These are phyloP conservation scores for Tetraselmis chui DNA, from an alignment of 139 green algal species.

Conservation along the genomic window DNA sequence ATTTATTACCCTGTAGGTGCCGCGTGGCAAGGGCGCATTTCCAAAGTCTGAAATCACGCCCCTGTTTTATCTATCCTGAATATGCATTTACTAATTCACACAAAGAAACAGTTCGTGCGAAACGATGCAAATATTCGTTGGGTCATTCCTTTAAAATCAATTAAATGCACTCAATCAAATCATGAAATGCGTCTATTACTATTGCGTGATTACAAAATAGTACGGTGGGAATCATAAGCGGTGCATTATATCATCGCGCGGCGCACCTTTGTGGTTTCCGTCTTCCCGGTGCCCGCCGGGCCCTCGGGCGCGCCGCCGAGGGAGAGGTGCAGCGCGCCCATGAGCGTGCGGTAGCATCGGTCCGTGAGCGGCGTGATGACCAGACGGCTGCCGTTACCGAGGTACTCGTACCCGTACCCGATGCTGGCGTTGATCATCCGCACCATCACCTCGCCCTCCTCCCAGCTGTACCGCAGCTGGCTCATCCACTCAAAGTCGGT, in stretches of 20 bases:
- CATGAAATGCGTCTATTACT: too few relatives aligned
- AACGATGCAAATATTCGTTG: too few relatives aligned
- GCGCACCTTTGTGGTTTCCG: slow-evolving; percentile 55
- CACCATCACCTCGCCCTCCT: slow-evolving; percentile 55
- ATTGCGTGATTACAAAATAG: too few relatives aligned
- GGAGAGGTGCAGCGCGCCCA: slow-evolving; percentile 75
- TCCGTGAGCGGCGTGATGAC: slow-evolving; percentile 86
- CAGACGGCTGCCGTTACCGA: slow-evolving; percentile 64
- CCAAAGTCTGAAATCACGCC: too few relatives aligned
- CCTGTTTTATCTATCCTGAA: too few relatives aligned
- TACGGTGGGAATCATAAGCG: too few relatives aligned
- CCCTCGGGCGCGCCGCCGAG: slow-evolving; percentile 68
- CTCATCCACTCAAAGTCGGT: slow-evolving; percentile 70
- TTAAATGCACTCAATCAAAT: too few relatives aligned
- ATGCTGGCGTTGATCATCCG: slow-evolving; percentile 67
- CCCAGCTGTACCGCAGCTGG: slow-evolving; percentile 73
- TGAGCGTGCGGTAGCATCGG: slow-evolving; percentile 51
- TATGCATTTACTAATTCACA: too few relatives aligned
- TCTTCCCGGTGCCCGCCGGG: slow-evolving; percentile 57
- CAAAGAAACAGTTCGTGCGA: too few relatives aligned
- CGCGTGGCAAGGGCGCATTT: too few relatives aligned
- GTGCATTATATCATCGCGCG: slow-evolving; percentile 8
- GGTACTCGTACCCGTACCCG: slow-evolving; percentile 73
- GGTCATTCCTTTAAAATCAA: too few relatives aligned
- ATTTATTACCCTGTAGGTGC: too few relatives aligned